Evolutionary conservation across 441 rosid genomes (phyloP), one percentile per base, ranked within the genome.

Genomic region (Adansonia rubrostipa): DNA sequence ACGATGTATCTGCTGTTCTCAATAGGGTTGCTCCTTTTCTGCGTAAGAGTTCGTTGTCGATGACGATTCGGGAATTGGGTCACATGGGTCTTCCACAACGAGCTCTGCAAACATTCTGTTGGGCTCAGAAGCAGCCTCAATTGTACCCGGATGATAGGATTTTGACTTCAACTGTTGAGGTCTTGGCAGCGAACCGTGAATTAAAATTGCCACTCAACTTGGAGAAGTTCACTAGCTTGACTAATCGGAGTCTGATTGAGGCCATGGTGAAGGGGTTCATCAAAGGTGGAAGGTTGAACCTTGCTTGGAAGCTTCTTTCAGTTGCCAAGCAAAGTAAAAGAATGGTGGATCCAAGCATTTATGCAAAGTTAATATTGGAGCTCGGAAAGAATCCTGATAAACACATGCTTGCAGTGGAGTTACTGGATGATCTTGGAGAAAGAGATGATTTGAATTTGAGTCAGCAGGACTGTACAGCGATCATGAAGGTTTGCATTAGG

Each of bases 371-470:
- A 82, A 89, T 92, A 78, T 73, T 88, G 9, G 94, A 88, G 85
- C 86, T 95, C 3, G 93, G 84, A 42, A 94, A 92, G 79, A 91
- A 90, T 77, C 98, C 97, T 0, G 99, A 93, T 73, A 92, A 89
- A 17, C 78, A 81, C 72, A 79, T 70, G 71, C 89, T 94, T 68
- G 94, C 86, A 0, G 78, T 57, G 74, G 28, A 80, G 9, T 88
- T 93, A 60, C 84, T 94, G 15, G 88, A 90, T 14, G 97, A 94
- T 48, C 89, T 96, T 60, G 86, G 89, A 56, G 90, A 89, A 76
- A 87, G 95, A 80, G 92, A 92, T 66, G 91, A 88, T 33, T 77
- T 93, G 78, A 88, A 54, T 77, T 82, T 94, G 77, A 94, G 82
- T 81, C 96, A 87, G 82, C 95, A 88, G 74, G 93, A 93, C 71